phyloP scores from a whole-genome alignment of 768 basidiomycete genomes.

The Trametes cubensis region DNA sequence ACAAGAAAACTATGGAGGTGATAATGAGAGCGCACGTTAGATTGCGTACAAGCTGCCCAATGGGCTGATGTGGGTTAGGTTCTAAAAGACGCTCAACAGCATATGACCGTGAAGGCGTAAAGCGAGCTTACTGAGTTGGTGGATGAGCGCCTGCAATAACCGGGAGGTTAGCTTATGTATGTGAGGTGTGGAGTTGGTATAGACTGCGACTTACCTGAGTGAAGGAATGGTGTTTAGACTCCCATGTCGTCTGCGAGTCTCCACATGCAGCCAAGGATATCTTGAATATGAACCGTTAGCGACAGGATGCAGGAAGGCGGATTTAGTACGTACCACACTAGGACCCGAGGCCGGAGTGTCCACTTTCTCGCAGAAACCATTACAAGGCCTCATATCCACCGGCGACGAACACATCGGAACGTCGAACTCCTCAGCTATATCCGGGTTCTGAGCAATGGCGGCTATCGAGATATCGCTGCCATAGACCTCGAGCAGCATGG shows the following conservation, averaged over 20 bases:
- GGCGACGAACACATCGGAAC: slow-evolving; percentile 25
- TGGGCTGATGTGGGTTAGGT: slow-evolving; percentile 13
- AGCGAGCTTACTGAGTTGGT: slow-evolving; percentile 7
- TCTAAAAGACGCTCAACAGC: not conserved
- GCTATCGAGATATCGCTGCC: slow-evolving; percentile 1
- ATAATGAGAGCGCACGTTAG: slow-evolving; percentile 8
- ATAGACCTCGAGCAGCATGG: slow-evolving; percentile 8
- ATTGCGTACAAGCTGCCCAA: not conserved
- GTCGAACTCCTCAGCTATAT: slow-evolving; percentile 1
- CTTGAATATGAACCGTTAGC: not conserved
- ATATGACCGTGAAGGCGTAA: not conserved
- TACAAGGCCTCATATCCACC: slow-evolving; percentile 14
- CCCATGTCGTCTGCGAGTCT: slow-evolving; percentile 30
- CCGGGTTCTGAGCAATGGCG: not conserved
- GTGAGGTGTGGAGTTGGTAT: not conserved
- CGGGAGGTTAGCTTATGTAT: not conserved
- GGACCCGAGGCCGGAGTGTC: not conserved
- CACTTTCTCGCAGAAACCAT: slow-evolving; percentile 25
- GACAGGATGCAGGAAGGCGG: not conserved
- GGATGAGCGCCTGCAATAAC: not conserved
- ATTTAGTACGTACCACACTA: slow-evolving; percentile 14
- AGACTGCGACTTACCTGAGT: slow-evolving; percentile 11
- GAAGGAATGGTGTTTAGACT: slow-evolving; percentile 26
- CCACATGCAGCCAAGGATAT: slow-evolving; percentile 28
- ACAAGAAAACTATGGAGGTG: no score